These are phyloP conservation scores for Paspalum vaginatum DNA, from an alignment of 176 grass and related monocot genomes.

Conservation along the genomic window DNA sequence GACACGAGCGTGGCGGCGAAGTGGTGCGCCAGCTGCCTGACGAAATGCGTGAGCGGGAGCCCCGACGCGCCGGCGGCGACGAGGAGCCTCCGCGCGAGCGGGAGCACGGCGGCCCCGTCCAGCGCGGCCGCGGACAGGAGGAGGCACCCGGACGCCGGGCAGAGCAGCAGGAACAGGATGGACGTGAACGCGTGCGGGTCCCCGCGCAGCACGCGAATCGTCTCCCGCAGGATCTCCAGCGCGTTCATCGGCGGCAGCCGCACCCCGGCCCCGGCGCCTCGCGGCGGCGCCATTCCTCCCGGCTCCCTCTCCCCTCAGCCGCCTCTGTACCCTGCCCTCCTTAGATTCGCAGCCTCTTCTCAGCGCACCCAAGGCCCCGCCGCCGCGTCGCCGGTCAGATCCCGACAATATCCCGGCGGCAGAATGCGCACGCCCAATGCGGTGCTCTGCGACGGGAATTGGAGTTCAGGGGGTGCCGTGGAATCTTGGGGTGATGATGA, in stretches of 20 bases:
- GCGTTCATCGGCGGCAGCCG: constrained; percentile 74
- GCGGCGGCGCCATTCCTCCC: constrained; percentile 28
- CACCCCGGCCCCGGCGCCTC: neutral
- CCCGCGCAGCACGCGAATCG: constrained; percentile 81
- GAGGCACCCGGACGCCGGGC: constrained; percentile 77
- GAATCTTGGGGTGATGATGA: constrained; percentile 40
- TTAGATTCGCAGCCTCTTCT: neutral
- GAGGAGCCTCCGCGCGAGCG: constrained; percentile 63
- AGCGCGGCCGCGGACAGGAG: constrained; percentile 72
- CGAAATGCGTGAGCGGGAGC: constrained; percentile 67
- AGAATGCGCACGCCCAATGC: constrained; percentile 14
- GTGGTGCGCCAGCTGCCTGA: constrained; percentile 78
- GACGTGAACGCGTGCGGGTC: constrained; percentile 80
- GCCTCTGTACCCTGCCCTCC: neutral
- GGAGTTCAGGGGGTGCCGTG: neutral
- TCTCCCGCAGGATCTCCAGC: constrained; percentile 88
- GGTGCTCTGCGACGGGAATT: neutral
- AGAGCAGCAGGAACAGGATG: constrained; percentile 81
- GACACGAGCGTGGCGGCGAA: constrained; percentile 72
- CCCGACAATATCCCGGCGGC: neutral
- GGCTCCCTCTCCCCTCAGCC: neutral
- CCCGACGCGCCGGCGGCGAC: constrained; percentile 54
- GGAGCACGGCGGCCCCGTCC: constrained; percentile 42
- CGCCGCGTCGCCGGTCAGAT: constrained; percentile 40
- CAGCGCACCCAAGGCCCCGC: constrained; percentile 19